Base-by-base conservation (phyloP, 176 grass and related monocot species). In the Melocanna baccifera region DNA sequence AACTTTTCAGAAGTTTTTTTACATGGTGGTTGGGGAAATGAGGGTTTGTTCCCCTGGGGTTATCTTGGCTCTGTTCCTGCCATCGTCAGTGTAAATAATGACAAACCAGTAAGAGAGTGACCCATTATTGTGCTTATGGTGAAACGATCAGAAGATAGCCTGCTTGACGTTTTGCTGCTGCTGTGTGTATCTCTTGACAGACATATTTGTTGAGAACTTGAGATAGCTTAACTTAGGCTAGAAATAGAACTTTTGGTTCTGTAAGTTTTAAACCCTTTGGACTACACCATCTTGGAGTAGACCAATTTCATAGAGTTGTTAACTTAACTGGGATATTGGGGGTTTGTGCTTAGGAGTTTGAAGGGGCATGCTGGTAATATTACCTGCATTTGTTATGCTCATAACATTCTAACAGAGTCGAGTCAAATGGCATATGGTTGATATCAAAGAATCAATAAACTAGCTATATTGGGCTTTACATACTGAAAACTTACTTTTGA, bases 51-150 rank as follows among this genome's bases (percentile, higher is more conserved):
- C 67, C 65, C 52, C 34, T 25, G 43, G 64, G 65, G n/a, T 81
- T 56, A 56, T 56, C 42, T 82, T 28, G 30, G 22, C 9, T 55
- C 14, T 69, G 36, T 43, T 71, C 51, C 51, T 81, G 50, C 51
- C 51, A 43, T 70, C 48, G 57, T 70, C n/a, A 81, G 14, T 81
- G 64, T 81, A 52, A 55, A 67, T 67, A 69, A 58, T 71, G 52
- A 58, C 11, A 71, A 71, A 26, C 71, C 23, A 19, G 16, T 42
- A 30, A 56, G 66, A 71, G 37, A 70, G 58, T 58, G 50, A 81
- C 16, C 34, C 67, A 81, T n/a, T 28, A 29, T 13, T 82, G 65
- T 67, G 29, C 79, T 41, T 40, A 66, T 68, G 14, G 34, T 68
- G 48, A 56, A 56, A 69, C 4, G 12, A 81, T 26, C 14, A 69